Base-by-base conservation (phyloP, 2,329 filamentous ascomycete genomes). In the Coniochaeta ligniaria region DNA sequence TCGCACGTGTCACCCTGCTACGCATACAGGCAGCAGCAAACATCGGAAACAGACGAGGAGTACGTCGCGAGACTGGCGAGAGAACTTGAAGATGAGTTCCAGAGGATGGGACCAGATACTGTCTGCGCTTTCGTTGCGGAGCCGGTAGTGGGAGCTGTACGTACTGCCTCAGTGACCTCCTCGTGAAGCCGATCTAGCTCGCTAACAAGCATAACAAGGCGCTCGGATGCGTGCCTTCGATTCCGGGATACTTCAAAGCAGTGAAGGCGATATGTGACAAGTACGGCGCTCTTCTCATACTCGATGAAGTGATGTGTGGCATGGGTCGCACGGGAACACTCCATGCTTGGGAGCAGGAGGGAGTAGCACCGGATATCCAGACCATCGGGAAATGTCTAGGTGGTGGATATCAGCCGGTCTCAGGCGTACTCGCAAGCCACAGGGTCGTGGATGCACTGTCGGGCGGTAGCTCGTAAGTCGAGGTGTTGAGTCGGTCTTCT, bases 81-180 rank as follows among this genome's bases (percentile, higher is more conserved):
- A 3, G 88, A 92, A 68, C 75, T 94, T 1, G 88, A 91, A 8
- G 77, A 74, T 1, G 86, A 90, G 64, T 91, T 93, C 63, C 76
- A 81, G 61, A 73, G 79, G 1, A 69, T 90, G 0, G 89, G 88
- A 0, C 82, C 88, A 0, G 78, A 85, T 0, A 88, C 78, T 0
- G 86, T 92, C 0, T 88, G 85, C 59, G 89, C 86, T 0, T 91
- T 93, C 67, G 79, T 92, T 26, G 86, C 87, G 1, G 90, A 93
- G 71, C 86, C 89, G 0, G 80, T 93, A 1, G 88, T 89, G 16
- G 89, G 90, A 2, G 87, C 89, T 36, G 86, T 89, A 78, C 73
- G 76, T 71, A 3, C 22, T 33, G 11, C 22, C 31, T 22, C 14
- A 28, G 8, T 56, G 17, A 22, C 57, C 35, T 14, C 20, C 7